Percentiles rank a stretch among this genome's conserved stretches.
Evolutionary conservation across 176 grass and related monocot genomes (phyloP).

Genomic region (Puya raimondii): DNA sequence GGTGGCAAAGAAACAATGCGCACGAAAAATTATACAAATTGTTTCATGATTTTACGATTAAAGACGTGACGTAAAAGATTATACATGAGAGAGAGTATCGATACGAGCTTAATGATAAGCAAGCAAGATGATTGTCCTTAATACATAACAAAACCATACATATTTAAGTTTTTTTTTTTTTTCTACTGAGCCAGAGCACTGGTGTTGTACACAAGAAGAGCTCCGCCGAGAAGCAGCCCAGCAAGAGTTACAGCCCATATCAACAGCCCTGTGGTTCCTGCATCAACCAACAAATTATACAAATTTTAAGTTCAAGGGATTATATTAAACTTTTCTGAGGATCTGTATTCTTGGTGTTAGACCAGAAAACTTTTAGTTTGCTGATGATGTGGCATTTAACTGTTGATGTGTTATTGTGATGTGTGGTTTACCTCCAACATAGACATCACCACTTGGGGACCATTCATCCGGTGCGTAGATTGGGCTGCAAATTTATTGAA

Average conservation of each 20-base stretch:
- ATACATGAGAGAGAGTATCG: too few species aligned
- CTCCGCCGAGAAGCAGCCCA: conserved; percentile 63
- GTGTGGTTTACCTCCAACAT: conserved; percentile 52
- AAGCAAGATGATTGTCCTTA: neutral
- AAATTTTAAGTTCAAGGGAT: neutral
- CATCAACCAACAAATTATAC: conserved; percentile 14
- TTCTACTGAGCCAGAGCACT: conserved; percentile 66
- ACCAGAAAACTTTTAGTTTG: neutral
- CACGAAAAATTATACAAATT: too few species aligned
- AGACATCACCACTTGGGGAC: conserved; percentile 64
- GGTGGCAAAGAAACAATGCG: too few species aligned
- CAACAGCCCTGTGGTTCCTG: conserved; percentile 75
- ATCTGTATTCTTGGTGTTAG: neutral
- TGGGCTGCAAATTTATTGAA: conserved; percentile 32
- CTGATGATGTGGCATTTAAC: neutral
- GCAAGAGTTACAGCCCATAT: conserved; percentile 75
- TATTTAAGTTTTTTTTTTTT: conserved; percentile 9
- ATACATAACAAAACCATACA: conserved; percentile 1
- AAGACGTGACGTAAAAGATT: too few species aligned
- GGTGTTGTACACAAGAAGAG: conserved; percentile 83
- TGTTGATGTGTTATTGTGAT: neutral
- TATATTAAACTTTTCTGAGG: neutral
- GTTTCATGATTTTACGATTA: too few species aligned
- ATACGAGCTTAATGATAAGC: too few species aligned
- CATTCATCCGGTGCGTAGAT: conserved; percentile 66